Evolutionary conservation across 176 grass and related monocot genomes (phyloP).

Genomic region (Eragrostis nindensis): DNA sequence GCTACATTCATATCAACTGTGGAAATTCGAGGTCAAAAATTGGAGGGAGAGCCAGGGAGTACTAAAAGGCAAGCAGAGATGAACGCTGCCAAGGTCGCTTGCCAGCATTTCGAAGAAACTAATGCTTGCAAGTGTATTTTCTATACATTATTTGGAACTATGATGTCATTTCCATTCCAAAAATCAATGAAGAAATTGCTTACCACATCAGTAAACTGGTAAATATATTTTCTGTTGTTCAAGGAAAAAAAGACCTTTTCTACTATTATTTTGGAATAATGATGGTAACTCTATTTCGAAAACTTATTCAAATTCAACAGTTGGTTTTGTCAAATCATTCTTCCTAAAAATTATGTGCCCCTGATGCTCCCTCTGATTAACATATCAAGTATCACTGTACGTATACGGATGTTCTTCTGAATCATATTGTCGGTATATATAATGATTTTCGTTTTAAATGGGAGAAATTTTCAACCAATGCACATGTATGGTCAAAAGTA

Average conservation of each 20-base stretch:
- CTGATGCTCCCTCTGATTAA: not conserved
- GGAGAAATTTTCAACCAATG: not conserved
- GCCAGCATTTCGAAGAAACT: conserved; percentile 49
- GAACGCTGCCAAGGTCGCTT: conserved; percentile 69
- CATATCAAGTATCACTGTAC: not conserved
- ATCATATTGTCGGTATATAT: not conserved
- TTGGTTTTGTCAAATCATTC: not conserved
- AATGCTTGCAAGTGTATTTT: conserved; percentile 24
- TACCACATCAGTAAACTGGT: too few relatives aligned
- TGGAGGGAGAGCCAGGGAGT: conserved; percentile 56
- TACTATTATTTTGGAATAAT: too few relatives aligned
- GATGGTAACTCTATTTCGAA: not conserved
- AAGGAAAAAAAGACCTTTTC: too few relatives aligned
- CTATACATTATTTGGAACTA: not conserved
- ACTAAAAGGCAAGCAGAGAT: conserved; percentile 70
- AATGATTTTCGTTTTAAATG: not conserved
- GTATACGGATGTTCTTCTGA: not conserved
- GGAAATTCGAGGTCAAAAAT: conserved; percentile 52
- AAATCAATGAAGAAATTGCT: too few relatives aligned
- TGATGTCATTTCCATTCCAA: not conserved
- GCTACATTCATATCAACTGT: conserved; percentile 56
- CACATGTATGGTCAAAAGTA: too few relatives aligned
- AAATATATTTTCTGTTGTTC: too few relatives aligned
- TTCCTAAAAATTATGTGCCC: not conserved
- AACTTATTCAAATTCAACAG: not conserved